These are phyloP conservation scores for Trypanosoma theileri DNA, from an alignment of 208 protist genomes.

Conservation along the genomic window DNA sequence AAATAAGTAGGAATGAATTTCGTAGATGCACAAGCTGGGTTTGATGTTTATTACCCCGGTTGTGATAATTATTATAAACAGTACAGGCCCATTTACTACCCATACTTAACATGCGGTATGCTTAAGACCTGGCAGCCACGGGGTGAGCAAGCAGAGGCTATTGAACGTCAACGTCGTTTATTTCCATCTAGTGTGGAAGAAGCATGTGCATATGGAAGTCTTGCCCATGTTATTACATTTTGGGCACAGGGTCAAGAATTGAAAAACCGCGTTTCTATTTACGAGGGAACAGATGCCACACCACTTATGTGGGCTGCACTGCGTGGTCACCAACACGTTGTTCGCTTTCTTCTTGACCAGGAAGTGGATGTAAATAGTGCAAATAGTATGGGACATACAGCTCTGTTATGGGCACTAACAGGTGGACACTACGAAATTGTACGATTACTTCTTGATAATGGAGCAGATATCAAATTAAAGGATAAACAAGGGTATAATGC, in stretches of 20 bases:
- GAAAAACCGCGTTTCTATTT: constrained; percentile 28
- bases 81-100: constrained; percentile 22
- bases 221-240: constrained; percentile 46
- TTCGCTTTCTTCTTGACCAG: constrained; percentile 72
- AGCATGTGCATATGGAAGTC: constrained; percentile 63
- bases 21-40: constrained; percentile 38
- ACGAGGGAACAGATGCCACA: constrained; percentile 59
- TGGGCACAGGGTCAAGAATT: constrained; percentile 62
- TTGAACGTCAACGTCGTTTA: constrained; percentile 33
- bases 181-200: constrained; percentile 56
- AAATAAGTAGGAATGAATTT: constrained; percentile 19
- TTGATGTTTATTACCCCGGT: constrained; percentile 66
- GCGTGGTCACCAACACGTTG: constrained; percentile 54
- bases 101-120: constrained; percentile 33
- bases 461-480: constrained; percentile 46
- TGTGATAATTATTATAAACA: constrained; percentile 28
- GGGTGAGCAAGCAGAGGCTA: background rate
- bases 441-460: constrained; percentile 66
- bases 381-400: constrained; percentile 62
- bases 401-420: constrained; percentile 64
- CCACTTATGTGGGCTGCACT: constrained; percentile 74
- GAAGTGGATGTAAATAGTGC: constrained; percentile 39
- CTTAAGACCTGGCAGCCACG: constrained; percentile 1
- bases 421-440: constrained; percentile 44
- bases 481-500: constrained; percentile 66